Percentiles rank a stretch among this genome's conserved stretches.
Conservation (phyloP, 2,329 filamentous ascomycete species). For the Penicillium polonicum region DNA sequence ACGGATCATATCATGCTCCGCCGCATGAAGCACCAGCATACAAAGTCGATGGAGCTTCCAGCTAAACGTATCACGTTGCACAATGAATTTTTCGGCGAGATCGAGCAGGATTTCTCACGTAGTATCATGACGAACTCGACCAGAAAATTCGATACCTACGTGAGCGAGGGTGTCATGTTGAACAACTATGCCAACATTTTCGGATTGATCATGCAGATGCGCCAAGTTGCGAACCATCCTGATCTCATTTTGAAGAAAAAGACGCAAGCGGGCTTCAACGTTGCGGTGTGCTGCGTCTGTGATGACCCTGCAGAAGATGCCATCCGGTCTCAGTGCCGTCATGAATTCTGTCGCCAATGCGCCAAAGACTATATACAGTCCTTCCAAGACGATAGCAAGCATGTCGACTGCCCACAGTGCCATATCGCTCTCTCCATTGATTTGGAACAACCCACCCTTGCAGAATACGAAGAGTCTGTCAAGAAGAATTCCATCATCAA, state of each 20-base stretch:
- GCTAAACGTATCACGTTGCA: slow-evolving; percentile 91
- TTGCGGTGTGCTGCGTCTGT: slow-evolving; percentile 90
- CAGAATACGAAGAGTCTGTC: slow-evolving; percentile 79
- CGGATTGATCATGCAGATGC: slow-evolving; percentile 98
- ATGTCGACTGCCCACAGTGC: slow-evolving; percentile 76
- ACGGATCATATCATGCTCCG: slow-evolving; percentile 95
- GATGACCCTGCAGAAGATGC: slow-evolving; percentile 95
- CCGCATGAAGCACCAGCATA: slow-evolving; percentile 90
- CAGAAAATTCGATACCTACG: slow-evolving; percentile 92
- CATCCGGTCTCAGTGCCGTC: slow-evolving; percentile 85
- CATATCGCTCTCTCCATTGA: slow-evolving; percentile 89
- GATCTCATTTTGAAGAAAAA: slow-evolving; percentile 91
- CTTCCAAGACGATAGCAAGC: slow-evolving; percentile 59
- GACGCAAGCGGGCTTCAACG: slow-evolving; percentile 79
- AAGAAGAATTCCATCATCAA: slow-evolving; percentile 99
- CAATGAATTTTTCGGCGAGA: slow-evolving; percentile 94
- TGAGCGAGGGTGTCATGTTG: slow-evolving; percentile 86
- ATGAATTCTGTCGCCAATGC: slow-evolving; percentile 85
- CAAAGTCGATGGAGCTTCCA: slow-evolving; percentile 91
- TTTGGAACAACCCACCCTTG: slow-evolving; percentile 90
- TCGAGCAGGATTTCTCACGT: slow-evolving; percentile 90
- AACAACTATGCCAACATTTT: slow-evolving; percentile 99
- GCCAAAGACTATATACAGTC: slow-evolving; percentile 77
- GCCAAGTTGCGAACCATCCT: slow-evolving; percentile 94
- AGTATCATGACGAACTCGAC: slow-evolving; percentile 93